Percentiles rank a stretch among this genome's conserved stretches.
phyloP scores from a whole-genome alignment of 2,329 filamentous ascomycete genomes.

The Corniculantispora saksenae region DNA sequence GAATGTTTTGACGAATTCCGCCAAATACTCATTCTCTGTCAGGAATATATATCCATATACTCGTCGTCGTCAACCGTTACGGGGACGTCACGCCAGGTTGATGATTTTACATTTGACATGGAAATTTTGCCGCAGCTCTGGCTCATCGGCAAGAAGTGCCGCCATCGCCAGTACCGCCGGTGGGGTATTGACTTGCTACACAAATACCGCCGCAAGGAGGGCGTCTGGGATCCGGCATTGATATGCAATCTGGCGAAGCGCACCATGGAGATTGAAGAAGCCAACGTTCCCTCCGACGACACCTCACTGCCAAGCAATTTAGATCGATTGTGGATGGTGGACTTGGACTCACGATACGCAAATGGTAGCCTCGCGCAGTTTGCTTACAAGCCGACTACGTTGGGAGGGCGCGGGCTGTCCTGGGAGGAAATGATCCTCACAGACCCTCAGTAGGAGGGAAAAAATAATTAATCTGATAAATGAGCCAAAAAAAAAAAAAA shows the following conservation, averaged over 20 bases:
- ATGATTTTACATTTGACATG: neutral
- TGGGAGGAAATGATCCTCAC: neutral
- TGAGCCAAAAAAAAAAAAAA: neutral
- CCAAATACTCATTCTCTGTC: neutral
- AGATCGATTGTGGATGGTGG: neutral
- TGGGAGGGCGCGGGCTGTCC: neutral
- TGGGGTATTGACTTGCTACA: neutral
- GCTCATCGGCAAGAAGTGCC: neutral
- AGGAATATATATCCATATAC: neutral
- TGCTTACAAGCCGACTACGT: neutral
- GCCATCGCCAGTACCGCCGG: neutral
- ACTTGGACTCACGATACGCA: neutral
- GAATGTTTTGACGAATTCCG: neutral
- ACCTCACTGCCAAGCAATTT: neutral
- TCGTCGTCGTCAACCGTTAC: neutral
- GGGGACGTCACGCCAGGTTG: neutral
- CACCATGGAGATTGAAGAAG: neutral
- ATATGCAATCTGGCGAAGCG: neutral
- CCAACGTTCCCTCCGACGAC: too few relatives aligned
- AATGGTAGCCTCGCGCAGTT: neutral
- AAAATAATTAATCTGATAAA: neutral
- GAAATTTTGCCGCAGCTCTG: neutral
- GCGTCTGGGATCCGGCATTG: neutral
- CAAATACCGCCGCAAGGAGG: neutral
- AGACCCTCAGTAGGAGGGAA: neutral